phyloP scores from a whole-genome alignment of 2,329 filamentous ascomycete species.

The Cercospora sp. region DNA sequence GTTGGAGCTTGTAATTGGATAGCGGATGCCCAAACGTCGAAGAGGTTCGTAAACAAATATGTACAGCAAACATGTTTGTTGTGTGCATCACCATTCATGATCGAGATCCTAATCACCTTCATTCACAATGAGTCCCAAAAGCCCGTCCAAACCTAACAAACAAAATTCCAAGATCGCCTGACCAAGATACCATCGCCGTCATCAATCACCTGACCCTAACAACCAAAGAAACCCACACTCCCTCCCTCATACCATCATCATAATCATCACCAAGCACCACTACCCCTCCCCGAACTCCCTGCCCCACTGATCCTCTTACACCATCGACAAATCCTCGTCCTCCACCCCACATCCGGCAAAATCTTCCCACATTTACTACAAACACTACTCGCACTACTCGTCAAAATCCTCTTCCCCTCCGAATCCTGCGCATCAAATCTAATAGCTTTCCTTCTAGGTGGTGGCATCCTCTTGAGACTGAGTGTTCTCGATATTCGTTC shows the following conservation, averaged over 20 bases:
- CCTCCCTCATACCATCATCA: not conserved
- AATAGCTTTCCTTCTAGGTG: not conserved
- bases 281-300: not conserved
- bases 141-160: not conserved
- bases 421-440: slow-evolving; percentile 11
- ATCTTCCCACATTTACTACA: slow-evolving; percentile 11
- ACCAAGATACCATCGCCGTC: not conserved
- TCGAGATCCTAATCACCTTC: not conserved
- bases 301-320: slow-evolving; percentile 9
- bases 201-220: not conserved
- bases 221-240: not conserved
- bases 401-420: slow-evolving; percentile 10
- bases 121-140: not conserved
- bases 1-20: not conserved
- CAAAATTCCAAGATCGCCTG: not conserved
- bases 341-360: slow-evolving; percentile 9
- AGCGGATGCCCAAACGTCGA: not conserved
- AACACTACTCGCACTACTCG: slow-evolving; percentile 10
- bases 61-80: not conserved
- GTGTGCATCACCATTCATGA: not conserved
- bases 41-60: not conserved
- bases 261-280: not conserved
- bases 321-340: slow-evolving; percentile 6
- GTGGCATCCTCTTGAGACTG: not conserved
- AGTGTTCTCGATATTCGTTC: not conserved